Conservation (phyloP, 176 grass and related monocot species). For the Otatea glauca region DNA sequence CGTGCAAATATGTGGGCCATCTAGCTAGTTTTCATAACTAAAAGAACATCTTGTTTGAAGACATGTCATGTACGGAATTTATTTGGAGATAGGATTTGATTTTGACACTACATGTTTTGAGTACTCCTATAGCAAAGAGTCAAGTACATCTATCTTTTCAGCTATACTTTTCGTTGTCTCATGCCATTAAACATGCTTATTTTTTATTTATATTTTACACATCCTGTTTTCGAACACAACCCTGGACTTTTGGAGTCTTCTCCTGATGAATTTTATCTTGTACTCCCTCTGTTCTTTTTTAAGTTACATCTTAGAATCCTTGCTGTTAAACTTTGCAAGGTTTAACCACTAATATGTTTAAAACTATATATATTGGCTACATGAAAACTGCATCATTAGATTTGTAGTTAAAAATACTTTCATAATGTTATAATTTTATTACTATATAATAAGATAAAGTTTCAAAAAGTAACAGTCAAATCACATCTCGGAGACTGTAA, state of each 20-base stretch:
- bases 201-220: neutral
- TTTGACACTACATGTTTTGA: constrained; percentile 32
- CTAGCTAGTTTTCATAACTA: neutral
- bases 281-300: too few species aligned
- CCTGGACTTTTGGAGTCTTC: neutral
- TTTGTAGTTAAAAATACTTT: too few species aligned
- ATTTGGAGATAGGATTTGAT: constrained; percentile 43
- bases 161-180: neutral
- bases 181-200: constrained; percentile 8
- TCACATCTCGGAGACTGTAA: too few species aligned
- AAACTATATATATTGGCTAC: too few species aligned
- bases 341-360: too few species aligned
- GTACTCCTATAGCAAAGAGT: constrained; percentile 12
- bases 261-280: constrained; percentile 14
- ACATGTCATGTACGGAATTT: constrained; percentile 8
- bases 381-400: too few species aligned
- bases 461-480: too few species aligned
- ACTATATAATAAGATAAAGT: too few species aligned
- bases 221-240: neutral
- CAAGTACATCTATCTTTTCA: constrained; percentile 26
- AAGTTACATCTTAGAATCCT: too few species aligned
- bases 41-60: constrained; percentile 9
- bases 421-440: too few species aligned
- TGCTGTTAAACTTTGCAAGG: too few species aligned
- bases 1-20: rapidly evolving